Evolutionary conservation across 2,329 filamentous ascomycete genomes (phyloP), one percentile per base, ranked within the genome.

Genomic region (Ambrosiella cleistominuta): DNA sequence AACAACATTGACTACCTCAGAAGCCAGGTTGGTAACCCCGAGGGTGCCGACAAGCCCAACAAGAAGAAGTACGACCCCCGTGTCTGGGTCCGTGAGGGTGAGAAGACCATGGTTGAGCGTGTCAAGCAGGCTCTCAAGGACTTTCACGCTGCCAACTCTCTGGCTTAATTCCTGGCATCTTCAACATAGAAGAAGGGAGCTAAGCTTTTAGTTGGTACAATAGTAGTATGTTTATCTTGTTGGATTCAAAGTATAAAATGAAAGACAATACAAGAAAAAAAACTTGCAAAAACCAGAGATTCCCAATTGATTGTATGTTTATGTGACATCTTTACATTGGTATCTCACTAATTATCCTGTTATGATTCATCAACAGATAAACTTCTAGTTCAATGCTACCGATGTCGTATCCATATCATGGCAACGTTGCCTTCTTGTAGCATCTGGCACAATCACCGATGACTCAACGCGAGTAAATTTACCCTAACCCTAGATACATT

Each of bases 11-110:
- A 95, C 67, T 98, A 97, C 79, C 75, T 98, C 66, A 75, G 80
- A 75, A 82, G 78, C 61, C 80, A 88, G 68, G 85, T 98, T 65
- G 93, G 93, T 68, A 98, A 97, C 81, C 91, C 91, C 64, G 90
- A 97, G 55, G 90, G 91, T 62, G 83, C 82, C 17, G 88, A 95
- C 76, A 97, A 97, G 85, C 91, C 93, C 69, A 98, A 98, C 83
- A 98, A 98, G 87, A 97, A 96, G 77, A 84, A 77, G 58, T 57
- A 63, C 65, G 70, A 87, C 75, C 88, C 89, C 66, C 84, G 89
- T 74, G 88, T 96, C 69, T 95, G 90, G 91, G 88, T 95, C 62
- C 86, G 90, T 62, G 86, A 90, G 77, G 93, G 91, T 68, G 93
- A 98, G 82, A 95, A 96, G 83, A 89, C 85, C 68, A 98, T 97